These are phyloP conservation scores for Lophium mytilinum DNA, from an alignment of 495 filamentous ascomycete genomes.

Conservation along the genomic window DNA sequence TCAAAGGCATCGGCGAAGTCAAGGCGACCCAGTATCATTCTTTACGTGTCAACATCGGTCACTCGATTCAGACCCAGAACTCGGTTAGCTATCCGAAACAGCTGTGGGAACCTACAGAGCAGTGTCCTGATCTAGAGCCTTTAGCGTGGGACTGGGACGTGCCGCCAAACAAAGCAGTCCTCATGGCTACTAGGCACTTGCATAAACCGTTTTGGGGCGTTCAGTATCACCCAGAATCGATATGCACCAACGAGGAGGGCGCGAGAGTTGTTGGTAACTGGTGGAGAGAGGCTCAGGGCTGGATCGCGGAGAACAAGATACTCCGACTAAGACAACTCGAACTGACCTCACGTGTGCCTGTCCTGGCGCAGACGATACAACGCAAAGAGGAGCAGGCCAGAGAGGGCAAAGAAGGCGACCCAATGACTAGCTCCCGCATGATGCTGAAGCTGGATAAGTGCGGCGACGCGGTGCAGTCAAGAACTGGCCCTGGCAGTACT, in stretches of 20 bases:
- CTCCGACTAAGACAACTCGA: neutral
- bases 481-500: too few relatives aligned
- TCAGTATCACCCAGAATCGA: constrained; percentile 92
- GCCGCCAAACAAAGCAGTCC: constrained; percentile 45
- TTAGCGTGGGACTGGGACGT: constrained; percentile 56
- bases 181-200: constrained; percentile 69
- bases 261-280: constrained; percentile 63
- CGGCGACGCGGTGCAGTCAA: too few relatives aligned
- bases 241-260: constrained; percentile 71
- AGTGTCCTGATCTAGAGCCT: constrained; percentile 42
- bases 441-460: too few relatives aligned
- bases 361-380: too few relatives aligned
- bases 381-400: too few relatives aligned
- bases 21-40: constrained; percentile 85
- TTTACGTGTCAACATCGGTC: constrained; percentile 56
- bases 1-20: constrained; percentile 47
- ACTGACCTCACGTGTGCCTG: neutral
- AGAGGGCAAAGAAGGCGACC: too few relatives aligned
- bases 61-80: constrained; percentile 16
- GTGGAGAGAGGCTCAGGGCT: constrained; percentile 54
- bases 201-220: constrained; percentile 78
- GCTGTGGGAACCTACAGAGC: constrained; percentile 24
- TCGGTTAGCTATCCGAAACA: constrained; percentile 23
- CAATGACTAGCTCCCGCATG: too few relatives aligned
- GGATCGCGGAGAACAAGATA: constrained; percentile 29